Evolutionary conservation across 164 flowering plant species (phyloP).

Genomic region (Echeveria elegans): DNA sequence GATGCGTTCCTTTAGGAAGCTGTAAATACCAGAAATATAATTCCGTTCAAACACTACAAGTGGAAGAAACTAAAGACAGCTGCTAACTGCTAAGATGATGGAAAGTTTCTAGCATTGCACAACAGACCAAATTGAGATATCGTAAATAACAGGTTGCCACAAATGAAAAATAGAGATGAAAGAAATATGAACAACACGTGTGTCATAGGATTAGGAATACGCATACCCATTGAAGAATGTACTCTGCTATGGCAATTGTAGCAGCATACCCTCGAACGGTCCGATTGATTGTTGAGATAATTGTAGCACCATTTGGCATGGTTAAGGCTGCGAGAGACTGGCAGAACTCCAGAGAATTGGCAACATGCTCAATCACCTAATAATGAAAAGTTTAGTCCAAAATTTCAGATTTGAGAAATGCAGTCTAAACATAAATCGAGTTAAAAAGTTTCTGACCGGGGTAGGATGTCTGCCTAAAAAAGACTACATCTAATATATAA

Average conservation of each 20-base stretch:
- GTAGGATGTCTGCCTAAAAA: too few relatives aligned
- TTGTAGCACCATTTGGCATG: constrained; percentile 55
- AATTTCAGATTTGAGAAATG: not conserved
- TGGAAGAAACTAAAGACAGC: not conserved
- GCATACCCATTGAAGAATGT: constrained; percentile 80
- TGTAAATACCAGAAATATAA: constrained; percentile 18
- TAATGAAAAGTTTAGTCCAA: constrained; percentile 7
- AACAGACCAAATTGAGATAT: not conserved
- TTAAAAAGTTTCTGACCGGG: too few relatives aligned
- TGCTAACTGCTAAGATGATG: not conserved
- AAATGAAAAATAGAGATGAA: not conserved
- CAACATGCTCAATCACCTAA: constrained; percentile 95
- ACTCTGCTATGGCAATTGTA: constrained; percentile 75
- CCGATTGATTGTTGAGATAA: constrained; percentile 84
- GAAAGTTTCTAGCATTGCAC: not conserved
- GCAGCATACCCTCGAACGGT: constrained; percentile 86
- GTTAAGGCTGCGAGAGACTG: constrained; percentile 74
- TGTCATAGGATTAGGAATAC: constrained; percentile 1
- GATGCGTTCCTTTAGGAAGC: constrained; percentile 87
- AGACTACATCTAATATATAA: too few relatives aligned
- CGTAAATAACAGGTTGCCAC: too few relatives aligned
- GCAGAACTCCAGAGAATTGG: constrained; percentile 89
- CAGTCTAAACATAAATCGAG: not conserved
- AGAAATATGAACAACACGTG: too few relatives aligned
- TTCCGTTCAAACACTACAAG: not conserved